Percentiles rank a stretch among this genome's conserved stretches.
These are phyloP conservation scores for Neonectria hederae DNA, from an alignment of 2,329 filamentous ascomycete species.

Conservation along the genomic window DNA sequence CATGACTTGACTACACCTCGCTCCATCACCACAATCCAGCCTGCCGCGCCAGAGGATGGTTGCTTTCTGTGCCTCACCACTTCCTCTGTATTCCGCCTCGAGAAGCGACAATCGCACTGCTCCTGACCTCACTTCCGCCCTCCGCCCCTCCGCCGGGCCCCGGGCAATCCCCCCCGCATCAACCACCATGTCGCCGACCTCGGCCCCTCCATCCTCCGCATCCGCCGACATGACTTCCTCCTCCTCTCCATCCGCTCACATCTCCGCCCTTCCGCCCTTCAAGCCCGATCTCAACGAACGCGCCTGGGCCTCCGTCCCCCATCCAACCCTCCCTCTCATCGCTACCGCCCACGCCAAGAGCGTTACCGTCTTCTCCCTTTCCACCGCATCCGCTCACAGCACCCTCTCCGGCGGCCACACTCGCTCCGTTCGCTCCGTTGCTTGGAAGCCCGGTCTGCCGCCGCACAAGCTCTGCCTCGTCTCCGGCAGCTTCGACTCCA, in stretches of 20 bases:
- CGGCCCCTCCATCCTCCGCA: conserved; percentile 29
- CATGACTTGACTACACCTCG: conserved; percentile 8
- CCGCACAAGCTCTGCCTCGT: conserved; percentile 78
- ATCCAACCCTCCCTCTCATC: conserved; percentile 86
- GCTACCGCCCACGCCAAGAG: conserved; percentile 90
- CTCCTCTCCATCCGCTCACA: conserved; percentile 29
- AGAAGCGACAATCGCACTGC: not conserved
- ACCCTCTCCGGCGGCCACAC: conserved; percentile 88
- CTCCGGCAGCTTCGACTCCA: conserved; percentile 93
- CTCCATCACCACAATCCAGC: not conserved
- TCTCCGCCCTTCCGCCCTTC: conserved; percentile 61
- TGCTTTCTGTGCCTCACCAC: not conserved
- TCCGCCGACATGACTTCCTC: not conserved
- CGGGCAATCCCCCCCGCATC: not conserved
- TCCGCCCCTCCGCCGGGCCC: conserved; percentile 3
- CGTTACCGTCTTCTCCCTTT: conserved; percentile 89
- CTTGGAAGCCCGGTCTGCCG: conserved; percentile 83
- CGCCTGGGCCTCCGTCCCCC: conserved; percentile 86
- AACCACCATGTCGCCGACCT: conserved; percentile 39
- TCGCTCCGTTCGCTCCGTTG: conserved; percentile 83
- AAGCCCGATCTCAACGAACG: conserved; percentile 71
- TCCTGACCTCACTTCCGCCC: not conserved
- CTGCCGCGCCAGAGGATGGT: not conserved
- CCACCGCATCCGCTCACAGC: conserved; percentile 80
- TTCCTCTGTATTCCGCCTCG: not conserved